Conservation (phyloP, 1,284 basidiomycete species). For the Boletellus deceptivus region DNA sequence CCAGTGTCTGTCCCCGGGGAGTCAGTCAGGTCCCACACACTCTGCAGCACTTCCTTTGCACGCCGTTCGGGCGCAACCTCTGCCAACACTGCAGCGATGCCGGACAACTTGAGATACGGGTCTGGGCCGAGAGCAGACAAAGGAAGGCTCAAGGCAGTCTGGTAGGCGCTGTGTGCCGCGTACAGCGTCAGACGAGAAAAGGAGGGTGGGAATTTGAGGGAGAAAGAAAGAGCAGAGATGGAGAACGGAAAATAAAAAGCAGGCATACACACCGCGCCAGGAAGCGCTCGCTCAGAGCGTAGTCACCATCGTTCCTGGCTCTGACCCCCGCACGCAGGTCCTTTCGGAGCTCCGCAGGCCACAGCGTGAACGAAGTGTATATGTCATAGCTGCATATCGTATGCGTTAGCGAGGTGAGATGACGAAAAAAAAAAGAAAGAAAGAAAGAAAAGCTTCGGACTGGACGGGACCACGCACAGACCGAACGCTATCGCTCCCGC, state of each 20-base stretch:
- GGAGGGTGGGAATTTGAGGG: not conserved
- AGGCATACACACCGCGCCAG: conserved; percentile 49
- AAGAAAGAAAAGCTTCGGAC: not conserved
- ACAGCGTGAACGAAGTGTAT: conserved; percentile 56
- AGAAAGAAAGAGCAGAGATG: too few relatives aligned
- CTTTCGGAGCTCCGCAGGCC: conserved; percentile 58
- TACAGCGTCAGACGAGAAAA: too few relatives aligned
- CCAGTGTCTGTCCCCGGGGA: not conserved
- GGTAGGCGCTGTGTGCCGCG: conserved; percentile 53
- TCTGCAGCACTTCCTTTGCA: conserved; percentile 54
- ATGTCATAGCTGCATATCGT: conserved; percentile 51
- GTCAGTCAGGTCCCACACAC: conserved; percentile 37
- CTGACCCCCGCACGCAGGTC: conserved; percentile 66
- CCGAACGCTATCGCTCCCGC: conserved; percentile 51
- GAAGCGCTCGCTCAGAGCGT: conserved; percentile 52
- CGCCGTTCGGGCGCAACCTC: conserved; percentile 55
- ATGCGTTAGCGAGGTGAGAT: not conserved
- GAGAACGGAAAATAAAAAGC: not conserved
- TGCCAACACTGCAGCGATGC: conserved; percentile 64
- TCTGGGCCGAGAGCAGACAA: conserved; percentile 47
- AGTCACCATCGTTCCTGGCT: conserved; percentile 60
- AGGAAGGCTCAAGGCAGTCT: conserved; percentile 51
- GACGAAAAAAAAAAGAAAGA: not conserved
- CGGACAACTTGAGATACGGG: conserved; percentile 67
- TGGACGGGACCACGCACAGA: conserved; percentile 41